Percentiles rank a stretch among this genome's conserved stretches.
phyloP scores from a whole-genome alignment of 495 filamentous ascomycete genomes.

The Lepraria neglecta region DNA sequence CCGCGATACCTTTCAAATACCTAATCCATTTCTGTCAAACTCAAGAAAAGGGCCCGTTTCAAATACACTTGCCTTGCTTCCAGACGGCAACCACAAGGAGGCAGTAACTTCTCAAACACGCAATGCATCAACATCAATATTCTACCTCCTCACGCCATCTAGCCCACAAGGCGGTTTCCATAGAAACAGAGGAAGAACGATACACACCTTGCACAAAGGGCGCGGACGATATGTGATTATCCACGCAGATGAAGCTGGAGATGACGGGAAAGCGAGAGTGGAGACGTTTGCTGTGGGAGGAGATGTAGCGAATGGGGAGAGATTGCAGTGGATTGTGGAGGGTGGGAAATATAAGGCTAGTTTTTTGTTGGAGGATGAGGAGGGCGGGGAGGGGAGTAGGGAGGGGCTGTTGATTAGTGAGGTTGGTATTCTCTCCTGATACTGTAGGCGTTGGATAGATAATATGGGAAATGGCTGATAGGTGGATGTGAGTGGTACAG shows the following conservation, averaged over 20 bases:
- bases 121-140: slow-evolving; percentile 48
- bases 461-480: background rate
- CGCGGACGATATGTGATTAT: slow-evolving; percentile 57
- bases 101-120: slow-evolving; percentile 27
- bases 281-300: slow-evolving; percentile 59
- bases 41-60: too few species aligned
- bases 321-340: slow-evolving; percentile 61
- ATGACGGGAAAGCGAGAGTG: slow-evolving; percentile 38
- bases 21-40: slow-evolving; percentile 43
- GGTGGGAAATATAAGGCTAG: slow-evolving; percentile 59
- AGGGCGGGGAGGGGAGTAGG: slow-evolving; percentile 30
- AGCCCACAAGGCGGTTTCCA: slow-evolving; percentile 55
- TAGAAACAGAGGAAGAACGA: slow-evolving; percentile 50
- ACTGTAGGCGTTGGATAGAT: background rate
- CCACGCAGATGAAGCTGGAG: slow-evolving; percentile 42
- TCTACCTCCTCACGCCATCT: slow-evolving; percentile 55
- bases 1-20: slow-evolving; percentile 43
- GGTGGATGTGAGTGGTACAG: slow-evolving; percentile 21
- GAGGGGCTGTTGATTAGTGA: slow-evolving; percentile 57
- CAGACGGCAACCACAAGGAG: slow-evolving; percentile 29
- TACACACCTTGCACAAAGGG: slow-evolving; percentile 57
- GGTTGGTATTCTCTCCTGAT: slow-evolving; percentile 29
- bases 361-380: slow-evolving; percentile 46
- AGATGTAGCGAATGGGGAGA: slow-evolving; percentile 50
- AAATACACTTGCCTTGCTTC: too few species aligned